These are phyloP conservation scores for Phytophthora nicotianae DNA, from an alignment of 352 stramenopile species.

Conservation along the genomic window DNA sequence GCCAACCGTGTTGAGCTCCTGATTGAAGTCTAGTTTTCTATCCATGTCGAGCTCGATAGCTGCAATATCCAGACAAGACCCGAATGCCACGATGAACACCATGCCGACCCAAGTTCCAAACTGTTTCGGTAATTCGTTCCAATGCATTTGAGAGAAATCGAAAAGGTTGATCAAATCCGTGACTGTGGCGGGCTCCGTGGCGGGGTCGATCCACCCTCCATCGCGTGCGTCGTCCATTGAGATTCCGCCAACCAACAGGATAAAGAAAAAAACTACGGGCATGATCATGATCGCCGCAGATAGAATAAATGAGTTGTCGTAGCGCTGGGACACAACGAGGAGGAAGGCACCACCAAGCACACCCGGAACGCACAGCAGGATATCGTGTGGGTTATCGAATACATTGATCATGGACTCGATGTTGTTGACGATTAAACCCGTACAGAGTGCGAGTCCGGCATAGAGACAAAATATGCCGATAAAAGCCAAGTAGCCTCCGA, in stretches of 20 bases:
- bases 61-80: constrained; percentile 95
- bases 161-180: constrained; percentile 85
- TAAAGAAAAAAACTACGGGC: constrained; percentile 90
- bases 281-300: constrained; percentile 88
- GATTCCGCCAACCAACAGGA: constrained; percentile 74
- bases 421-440: constrained; percentile 87
- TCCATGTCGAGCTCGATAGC: constrained; percentile 98
- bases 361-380: constrained; percentile 88
- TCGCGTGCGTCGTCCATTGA: constrained; percentile 90
- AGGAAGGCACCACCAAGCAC: constrained; percentile 86
- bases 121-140: constrained; percentile 87
- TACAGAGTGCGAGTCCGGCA: constrained; percentile 90
- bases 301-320: constrained; percentile 70
- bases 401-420: constrained; percentile 79
- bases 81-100: constrained; percentile 97
- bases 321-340: constrained; percentile 76
- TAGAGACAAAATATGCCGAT: constrained; percentile 97
- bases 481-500: constrained; percentile 98
- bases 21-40: constrained; percentile 93
- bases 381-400: constrained; percentile 46
- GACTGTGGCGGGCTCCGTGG: constrained; percentile 58
- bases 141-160: constrained; percentile 91
- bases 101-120: constrained; percentile 94
- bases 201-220: constrained; percentile 91
- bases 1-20: constrained; percentile 94